Evolutionary conservation across 1,284 basidiomycete genomes (phyloP).

Genomic region (Serendipita sp.): DNA sequence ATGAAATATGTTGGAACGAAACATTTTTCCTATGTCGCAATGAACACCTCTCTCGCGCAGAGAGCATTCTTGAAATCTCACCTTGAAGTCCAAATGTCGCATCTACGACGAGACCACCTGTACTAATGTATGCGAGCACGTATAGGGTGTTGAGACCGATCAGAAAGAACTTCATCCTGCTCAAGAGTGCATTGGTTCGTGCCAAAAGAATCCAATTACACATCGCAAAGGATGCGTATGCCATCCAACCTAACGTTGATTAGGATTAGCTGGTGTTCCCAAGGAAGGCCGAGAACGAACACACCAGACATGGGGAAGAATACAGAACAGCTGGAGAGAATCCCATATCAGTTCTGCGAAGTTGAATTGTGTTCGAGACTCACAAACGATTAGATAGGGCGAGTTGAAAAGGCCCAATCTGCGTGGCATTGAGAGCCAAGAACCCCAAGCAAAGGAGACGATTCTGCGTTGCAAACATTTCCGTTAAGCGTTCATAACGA

Average conservation of each 20-base stretch:
- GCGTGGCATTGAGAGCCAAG: neutral
- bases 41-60: neutral
- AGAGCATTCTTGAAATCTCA: neutral
- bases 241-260: neutral
- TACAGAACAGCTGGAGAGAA: neutral
- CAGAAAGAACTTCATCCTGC: neutral
- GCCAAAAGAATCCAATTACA: slow-evolving; percentile 1
- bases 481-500: too few species aligned
- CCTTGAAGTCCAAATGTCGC: neutral
- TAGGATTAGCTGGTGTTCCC: neutral
- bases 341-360: too few species aligned
- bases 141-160: neutral
- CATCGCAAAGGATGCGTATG: neutral
- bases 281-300: neutral
- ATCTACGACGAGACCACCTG: neutral
- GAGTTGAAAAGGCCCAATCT: neutral
- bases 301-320: neutral
- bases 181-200: neutral
- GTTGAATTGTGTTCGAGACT: neutral
- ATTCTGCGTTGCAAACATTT: neutral
- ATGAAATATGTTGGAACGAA: neutral
- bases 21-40: neutral
- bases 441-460: neutral
- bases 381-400: neutral
- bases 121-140: neutral